A percentile compares a stretch with the other conserved stretches of the same genome.
These are phyloP conservation scores for Hyphopichia homilentoma DNA, from an alignment of 805 yeast species.

Conservation along the genomic window DNA sequence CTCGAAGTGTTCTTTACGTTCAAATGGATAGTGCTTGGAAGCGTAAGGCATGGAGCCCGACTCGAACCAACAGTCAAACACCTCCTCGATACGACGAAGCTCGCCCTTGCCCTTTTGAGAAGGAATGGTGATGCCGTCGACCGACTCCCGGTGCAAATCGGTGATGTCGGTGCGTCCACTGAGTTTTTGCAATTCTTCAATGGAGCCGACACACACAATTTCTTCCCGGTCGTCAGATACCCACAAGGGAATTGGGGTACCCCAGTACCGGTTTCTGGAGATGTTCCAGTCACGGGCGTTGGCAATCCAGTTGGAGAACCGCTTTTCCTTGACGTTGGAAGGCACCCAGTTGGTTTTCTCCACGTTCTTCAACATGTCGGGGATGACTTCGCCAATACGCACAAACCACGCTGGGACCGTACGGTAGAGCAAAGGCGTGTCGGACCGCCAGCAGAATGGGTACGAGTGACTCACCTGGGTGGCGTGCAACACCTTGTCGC, in stretches of 20 bases:
- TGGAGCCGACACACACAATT: conserved; percentile 88
- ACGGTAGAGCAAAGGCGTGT: conserved; percentile 93
- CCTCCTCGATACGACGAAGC: conserved; percentile 91
- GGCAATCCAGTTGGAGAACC: conserved; percentile 97
- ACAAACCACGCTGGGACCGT: conserved; percentile 99
- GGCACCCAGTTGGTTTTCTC: conserved; percentile 96
- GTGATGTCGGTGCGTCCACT: conserved; percentile 79
- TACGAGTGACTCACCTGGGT: conserved; percentile 92
- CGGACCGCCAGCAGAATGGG: conserved; percentile 99
- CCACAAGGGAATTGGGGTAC: conserved; percentile 99
- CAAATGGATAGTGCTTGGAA: conserved; percentile 95
- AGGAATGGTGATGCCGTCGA: conserved; percentile 91
- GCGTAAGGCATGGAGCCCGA: conserved; percentile 99
- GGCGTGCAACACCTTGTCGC: conserved; percentile 67
- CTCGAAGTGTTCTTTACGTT: conserved; percentile 65
- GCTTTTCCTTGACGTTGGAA: conserved; percentile 78
- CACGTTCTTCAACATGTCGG: conserved; percentile 83
- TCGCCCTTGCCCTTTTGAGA: conserved; percentile 85
- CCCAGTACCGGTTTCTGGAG: conserved; percentile 99
- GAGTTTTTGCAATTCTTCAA: conserved; percentile 78
- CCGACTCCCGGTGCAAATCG: conserved; percentile 90
- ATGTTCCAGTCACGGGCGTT: conserved; percentile 99
- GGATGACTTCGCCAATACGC: conserved; percentile 80
- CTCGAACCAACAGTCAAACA: conserved; percentile 99
- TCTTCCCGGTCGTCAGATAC: conserved; percentile 91